Base-by-base conservation (phyloP, 768 basidiomycete genomes). In the Gyrodon lividus region DNA sequence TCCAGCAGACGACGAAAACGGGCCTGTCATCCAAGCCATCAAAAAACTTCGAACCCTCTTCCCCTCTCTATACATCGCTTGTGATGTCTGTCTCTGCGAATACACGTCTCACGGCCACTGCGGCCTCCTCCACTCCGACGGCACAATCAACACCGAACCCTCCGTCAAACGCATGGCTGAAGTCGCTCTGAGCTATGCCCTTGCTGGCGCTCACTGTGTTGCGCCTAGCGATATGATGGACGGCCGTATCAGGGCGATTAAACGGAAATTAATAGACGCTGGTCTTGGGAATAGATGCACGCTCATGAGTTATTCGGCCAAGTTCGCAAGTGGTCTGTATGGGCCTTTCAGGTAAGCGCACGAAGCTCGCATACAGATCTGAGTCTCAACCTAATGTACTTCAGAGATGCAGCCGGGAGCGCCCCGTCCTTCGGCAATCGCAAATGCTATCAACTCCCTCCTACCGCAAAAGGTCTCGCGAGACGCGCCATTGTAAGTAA, bases 141-240 rank as follows among this genome's bases (percentile, higher is more conserved):
- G 87, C 12, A 85, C 85, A 3, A 90, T 98, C 69, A 75, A 90
- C 69, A 84, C 84, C 31, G 75, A 72, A 9, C 84, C 84, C 16
- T 95, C 92, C 19, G 90, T 92, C 12, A 74, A 76, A n/a, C 87
- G 97, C 54, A 87, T 99, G 54, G 92, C 92, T 0, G 76, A 97
- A 63, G 95, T 99, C 22, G 93, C 97, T 0, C 76, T 98, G 41
- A 84, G 80, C 63, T 99, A 99, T 59, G 97, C 95, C 0, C 76
- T 78, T 48, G 97, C 97, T 0, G 97, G 97, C n/a, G 97, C 93
- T 1, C 92, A 98, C 69, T 93, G 93, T 63, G 95, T 99, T 51
- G 97, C 97, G 2, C 97, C 97, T 6, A 97, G 94, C 63, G 97
- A 98, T 70, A 99, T 99, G 97, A 98, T 98, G 94, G 97, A 99